These are phyloP conservation scores for Aureobasidium sp. DNA, from an alignment of 2,329 filamentous ascomycete species.

Conservation along the genomic window DNA sequence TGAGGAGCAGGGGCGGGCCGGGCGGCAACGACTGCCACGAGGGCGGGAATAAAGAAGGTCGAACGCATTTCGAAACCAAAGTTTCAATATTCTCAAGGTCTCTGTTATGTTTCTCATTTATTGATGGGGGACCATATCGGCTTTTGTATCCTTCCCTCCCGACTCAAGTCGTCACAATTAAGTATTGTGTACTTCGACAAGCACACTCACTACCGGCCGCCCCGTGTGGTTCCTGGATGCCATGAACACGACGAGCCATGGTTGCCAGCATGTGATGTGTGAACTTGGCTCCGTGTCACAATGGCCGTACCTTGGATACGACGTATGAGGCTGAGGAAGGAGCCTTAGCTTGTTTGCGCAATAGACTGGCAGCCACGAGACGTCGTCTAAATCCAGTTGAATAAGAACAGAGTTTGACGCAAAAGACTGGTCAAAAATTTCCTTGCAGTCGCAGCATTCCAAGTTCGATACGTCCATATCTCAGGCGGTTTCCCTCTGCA, in stretches of 20 bases:
- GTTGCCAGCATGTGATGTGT: constrained; percentile 1
- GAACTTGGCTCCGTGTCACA: neutral
- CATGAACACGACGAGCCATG: neutral
- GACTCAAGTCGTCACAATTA: neutral
- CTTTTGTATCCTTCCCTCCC: neutral
- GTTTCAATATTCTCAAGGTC: neutral
- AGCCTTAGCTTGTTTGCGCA: neutral
- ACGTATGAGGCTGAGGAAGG: constrained; percentile 7
- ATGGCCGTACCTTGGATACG: neutral
- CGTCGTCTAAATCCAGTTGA: neutral
- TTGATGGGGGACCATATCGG: neutral
- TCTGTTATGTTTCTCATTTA: constrained; percentile 3
- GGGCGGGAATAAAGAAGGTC: neutral
- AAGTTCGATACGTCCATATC: neutral
- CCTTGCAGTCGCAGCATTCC: neutral
- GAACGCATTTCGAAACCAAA: neutral
- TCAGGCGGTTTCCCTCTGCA: neutral
- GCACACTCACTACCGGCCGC: neutral
- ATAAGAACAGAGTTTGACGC: neutral
- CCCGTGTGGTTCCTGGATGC: constrained; percentile 1
- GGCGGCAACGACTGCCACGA: neutral
- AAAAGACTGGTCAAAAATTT: neutral
- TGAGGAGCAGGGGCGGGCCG: neutral
- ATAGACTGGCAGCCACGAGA: neutral
- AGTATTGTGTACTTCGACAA: neutral